Evolutionary conservation across 345 rosid genomes (phyloP), one percentile per base, ranked within the genome.

Genomic region (Trapa bicornis): DNA sequence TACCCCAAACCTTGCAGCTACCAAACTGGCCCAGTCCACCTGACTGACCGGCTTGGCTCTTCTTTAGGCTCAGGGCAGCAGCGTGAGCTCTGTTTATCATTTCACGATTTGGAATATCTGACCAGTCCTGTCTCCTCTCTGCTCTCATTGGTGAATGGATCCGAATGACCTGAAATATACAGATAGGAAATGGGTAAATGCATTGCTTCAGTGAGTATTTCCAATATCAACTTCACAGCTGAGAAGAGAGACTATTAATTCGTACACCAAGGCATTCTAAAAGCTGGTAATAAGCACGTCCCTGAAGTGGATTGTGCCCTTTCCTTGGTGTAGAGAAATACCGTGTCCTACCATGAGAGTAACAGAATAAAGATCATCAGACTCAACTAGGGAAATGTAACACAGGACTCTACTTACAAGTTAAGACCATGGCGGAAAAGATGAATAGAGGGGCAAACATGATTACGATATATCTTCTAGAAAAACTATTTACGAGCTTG

Each of bases 251-350:
- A 42, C 14, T 52, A 38, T 65, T 22, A 22, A 35, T 52, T 53
- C 83, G 47, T 94, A 94, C 99, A 69, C 97, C 99, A 66, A 94
- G 96, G 82, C 99, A 94, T 67, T 91, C 99, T 67, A 91, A 83
- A 56, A 94, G 93, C 74, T 89, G 99, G 79, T 94, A 91, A 73
- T 94, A 94, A 68, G 99, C 96, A 72, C 99, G 80, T 64, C 99
- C 99, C 78, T 94, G 97, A 60, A 94, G 96, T 56, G 97, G 99
- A 81, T 87, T 94, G 74, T 91, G 99, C 72, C 99, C 99, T 85
- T 94, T 83, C 83, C 92, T 80, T 4, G 96, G 96, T 17, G 84
- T 70, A 35, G 99, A 89, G 81, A 94, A 94, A 82, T 94, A 91
- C 64, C 97, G 81, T 2, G 97, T 94, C 99, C 99, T 91, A 64